Base-by-base conservation (phyloP, 164 flowering plant species). In the Liquidambar formosana region DNA sequence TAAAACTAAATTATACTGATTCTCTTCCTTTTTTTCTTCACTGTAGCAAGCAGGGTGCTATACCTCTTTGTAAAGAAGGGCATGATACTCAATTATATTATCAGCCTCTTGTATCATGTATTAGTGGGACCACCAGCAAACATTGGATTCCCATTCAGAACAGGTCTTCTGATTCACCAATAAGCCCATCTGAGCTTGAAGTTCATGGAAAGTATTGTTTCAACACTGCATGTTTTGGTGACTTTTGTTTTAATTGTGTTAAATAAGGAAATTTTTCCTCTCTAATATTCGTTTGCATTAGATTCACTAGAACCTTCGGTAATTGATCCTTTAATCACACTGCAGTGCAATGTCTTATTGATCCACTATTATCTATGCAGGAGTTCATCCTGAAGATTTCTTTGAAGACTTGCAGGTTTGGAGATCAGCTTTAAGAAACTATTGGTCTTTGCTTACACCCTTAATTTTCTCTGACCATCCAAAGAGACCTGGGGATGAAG, bases 401-500 rank as follows among this genome's bases (percentile, higher is more conserved):
- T 73, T 15, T 73, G 97, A 95, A 69, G 97, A 92, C 62, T 58
- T 72, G 19, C 87, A 85, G 66, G 46, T 73, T 53, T 88, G 94
- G 94, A 83, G 80, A 75, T 84, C 88, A 51, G 83, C 96, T 65
- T 63, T 91, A 51, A 85, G 73, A 76, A 88, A 91, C 75, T 94
- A 91, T 79, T 95, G 99, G 99, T 89, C 99, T 19, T 80, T 94
- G 82, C 89, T 94, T 65, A 88, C 99, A 12, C 99, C 99, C 33
- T 81, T 92, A 72, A 94, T 94, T 71, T 94, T 91, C 74, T 94
- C 99, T 56, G 99, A 94, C 79, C 99, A 94, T 81, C 99, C 99
- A 58, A 94, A 94, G 84, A 86, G 98, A 81, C 97, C 96, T 4
- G 97, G 97, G 5, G 96, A 94, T 83, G 97, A 94, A 80, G 99